These are phyloP conservation scores for Cyamopsis tetragonoloba DNA, from an alignment of 306 rosid species.

Conservation along the genomic window DNA sequence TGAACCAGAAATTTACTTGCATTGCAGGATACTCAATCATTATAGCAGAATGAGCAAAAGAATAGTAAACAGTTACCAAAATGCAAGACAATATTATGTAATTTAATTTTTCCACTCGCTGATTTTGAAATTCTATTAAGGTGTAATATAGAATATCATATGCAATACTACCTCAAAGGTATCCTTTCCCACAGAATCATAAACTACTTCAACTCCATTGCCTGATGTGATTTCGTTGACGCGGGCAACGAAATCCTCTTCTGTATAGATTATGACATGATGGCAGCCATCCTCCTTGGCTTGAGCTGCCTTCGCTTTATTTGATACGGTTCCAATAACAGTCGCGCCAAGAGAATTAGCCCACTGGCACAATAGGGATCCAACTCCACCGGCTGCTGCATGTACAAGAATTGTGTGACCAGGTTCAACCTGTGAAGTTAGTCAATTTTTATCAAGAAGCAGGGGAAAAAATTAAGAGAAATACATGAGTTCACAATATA, in stretches of 20 bases:
- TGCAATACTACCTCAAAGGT: conserved; percentile 60
- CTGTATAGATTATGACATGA: conserved; percentile 57
- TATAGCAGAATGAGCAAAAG: not conserved
- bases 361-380: conserved; percentile 84
- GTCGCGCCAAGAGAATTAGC: conserved; percentile 77
- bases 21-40: not conserved
- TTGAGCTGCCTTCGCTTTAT: conserved; percentile 62
- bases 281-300: conserved; percentile 83
- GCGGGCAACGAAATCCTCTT: conserved; percentile 70
- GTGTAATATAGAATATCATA: not conserved
- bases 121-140: not conserved
- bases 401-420: conserved; percentile 69
- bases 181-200: conserved; percentile 79
- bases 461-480: not conserved
- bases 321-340: conserved; percentile 73
- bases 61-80: not conserved
- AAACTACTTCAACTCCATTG: conserved; percentile 77
- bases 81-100: not conserved
- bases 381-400: conserved; percentile 91
- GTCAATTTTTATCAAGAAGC: not conserved
- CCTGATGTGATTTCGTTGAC: conserved; percentile 68
- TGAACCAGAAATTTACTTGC: not conserved
- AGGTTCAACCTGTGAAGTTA: conserved; percentile 51
- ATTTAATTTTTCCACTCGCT: not conserved
- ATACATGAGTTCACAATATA: not conserved